These are phyloP conservation scores for Boletus rufocinnamomeus DNA, from an alignment of 768 basidiomycete genomes.

Conservation along the genomic window DNA sequence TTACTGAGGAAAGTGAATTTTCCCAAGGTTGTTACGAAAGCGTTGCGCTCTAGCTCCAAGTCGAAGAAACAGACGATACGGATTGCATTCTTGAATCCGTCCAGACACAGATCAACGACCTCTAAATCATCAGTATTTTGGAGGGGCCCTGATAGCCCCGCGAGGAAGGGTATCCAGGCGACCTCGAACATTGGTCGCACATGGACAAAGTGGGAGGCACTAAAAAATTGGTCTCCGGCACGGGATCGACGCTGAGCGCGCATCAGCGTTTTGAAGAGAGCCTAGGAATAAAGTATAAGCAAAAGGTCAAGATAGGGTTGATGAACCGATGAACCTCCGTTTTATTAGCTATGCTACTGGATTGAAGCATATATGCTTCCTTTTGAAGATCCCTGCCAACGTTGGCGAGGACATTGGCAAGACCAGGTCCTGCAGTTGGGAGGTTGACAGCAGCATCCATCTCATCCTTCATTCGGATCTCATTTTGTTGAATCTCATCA, in stretches of 20 bases:
- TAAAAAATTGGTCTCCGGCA: conserved; percentile 86
- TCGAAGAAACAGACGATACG: conserved; percentile 97
- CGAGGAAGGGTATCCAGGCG: conserved; percentile 97
- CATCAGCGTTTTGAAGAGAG: conserved; percentile 90
- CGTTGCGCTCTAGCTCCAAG: conserved; percentile 95
- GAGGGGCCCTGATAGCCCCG: conserved; percentile 90
- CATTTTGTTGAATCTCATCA: conserved; percentile 88
- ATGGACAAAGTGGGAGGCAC: conserved; percentile 94
- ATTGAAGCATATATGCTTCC: conserved; percentile 94
- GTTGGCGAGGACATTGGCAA: conserved; percentile 80
- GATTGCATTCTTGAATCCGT: conserved; percentile 97
- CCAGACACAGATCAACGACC: conserved; percentile 86
- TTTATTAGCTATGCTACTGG: conserved; percentile 94
- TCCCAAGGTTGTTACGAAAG: conserved; percentile 92
- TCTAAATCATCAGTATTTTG: conserved; percentile 96
- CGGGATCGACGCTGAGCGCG: conserved; percentile 86
- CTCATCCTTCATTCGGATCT: conserved; percentile 99
- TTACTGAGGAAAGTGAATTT: conserved; percentile 99
- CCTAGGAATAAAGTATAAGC: conserved; percentile 45
- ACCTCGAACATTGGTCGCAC: conserved; percentile 99
- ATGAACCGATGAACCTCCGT: conserved; percentile 67
- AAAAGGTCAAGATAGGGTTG: background rate
- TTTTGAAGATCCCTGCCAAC: conserved; percentile 94
- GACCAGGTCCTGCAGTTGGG: conserved; percentile 58
- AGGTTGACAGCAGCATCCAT: conserved; percentile 57